phyloP scores from a whole-genome alignment of 495 filamentous ascomycete species.

The Penicillium desertorum region DNA sequence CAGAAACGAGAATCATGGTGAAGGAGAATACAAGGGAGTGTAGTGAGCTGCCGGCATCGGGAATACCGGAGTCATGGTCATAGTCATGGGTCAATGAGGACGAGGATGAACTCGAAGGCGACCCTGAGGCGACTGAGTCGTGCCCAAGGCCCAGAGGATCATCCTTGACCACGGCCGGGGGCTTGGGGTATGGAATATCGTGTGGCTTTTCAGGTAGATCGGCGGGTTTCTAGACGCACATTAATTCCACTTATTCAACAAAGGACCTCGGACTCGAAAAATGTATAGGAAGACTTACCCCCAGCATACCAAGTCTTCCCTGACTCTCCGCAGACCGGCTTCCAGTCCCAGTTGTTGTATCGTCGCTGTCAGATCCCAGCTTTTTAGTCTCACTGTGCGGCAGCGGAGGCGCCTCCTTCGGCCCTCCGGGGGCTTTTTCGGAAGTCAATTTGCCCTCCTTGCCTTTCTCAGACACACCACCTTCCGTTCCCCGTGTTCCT shows the following conservation, averaged over 20 bases:
- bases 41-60: slow-evolving; percentile 72
- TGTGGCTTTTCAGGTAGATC: slow-evolving; percentile 79
- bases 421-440: slow-evolving; percentile 75
- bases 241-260: slow-evolving; percentile 18
- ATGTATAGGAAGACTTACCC: slow-evolving; percentile 51
- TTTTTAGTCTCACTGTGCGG: slow-evolving; percentile 75
- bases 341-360: slow-evolving; percentile 10
- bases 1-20: slow-evolving; percentile 96
- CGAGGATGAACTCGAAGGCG: slow-evolving; percentile 27
- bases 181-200: slow-evolving; percentile 72
- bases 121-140: slow-evolving; percentile 46
- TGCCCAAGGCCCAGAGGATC: slow-evolving; percentile 61
- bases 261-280: slow-evolving; percentile 8
- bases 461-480: slow-evolving; percentile 80
- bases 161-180: slow-evolving; percentile 63
- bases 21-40: slow-evolving; percentile 92
- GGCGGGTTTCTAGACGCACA: slow-evolving; percentile 65
- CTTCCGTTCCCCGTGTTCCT: slow-evolving; percentile 83
- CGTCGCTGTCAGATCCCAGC: slow-evolving; percentile 43
- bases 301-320: slow-evolving; percentile 56
- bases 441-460: slow-evolving; percentile 64
- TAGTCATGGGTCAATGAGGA: slow-evolving; percentile 8
- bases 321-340: slow-evolving; percentile 32
- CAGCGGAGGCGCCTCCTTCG: slow-evolving; percentile 80
- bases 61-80: slow-evolving; percentile 37